Evolutionary conservation across 1,284 basidiomycete genomes (phyloP), one percentile per base, ranked within the genome.

Genomic region (Irpex sp.): DNA sequence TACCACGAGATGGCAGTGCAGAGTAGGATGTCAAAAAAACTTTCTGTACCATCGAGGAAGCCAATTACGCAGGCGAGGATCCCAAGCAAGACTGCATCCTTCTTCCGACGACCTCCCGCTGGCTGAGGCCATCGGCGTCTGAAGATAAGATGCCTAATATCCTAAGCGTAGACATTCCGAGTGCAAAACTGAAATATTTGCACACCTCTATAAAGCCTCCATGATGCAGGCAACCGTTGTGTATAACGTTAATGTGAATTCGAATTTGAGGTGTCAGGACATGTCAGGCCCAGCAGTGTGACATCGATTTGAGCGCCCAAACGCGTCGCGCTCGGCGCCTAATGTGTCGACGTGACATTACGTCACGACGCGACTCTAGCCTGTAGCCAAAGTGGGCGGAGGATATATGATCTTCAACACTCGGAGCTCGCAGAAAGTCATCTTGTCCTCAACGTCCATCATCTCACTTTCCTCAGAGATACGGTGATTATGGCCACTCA

Each of bases 401-500:
- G 26, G 53, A 54, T 54, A 31, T 54, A 33, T 54, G 53, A 54
- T 54, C 53, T 54, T 54, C 53, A 54, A 33, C 9, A 26, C 53
- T 54, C 53, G 26, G 9, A 11, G 6, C 47, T 43, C n/a, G 49
- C n/a, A n/a, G 13, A 51, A 51, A 51, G 21, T 54, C 53, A 3
- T 35, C 26, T 26, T 33, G 4, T 33, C 26, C 19, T 35, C 53
- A 33, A 26, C 33, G 1, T 8, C 53, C 47, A 50, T 19, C 47
- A 50, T 54, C 53, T 21, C 33, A 15, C 26, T 54, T 26, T n/a
- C 53, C 2, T 17, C 49, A 17, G 49, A n/a, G 13, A 54, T 21
- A 15, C 8, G 5, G 53, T 9, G 19, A 54, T 5, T 53, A 73
- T 73, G 71, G 57, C 72, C 1, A 70, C 68, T 43, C 57, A 60